Base-by-base conservation (phyloP, 768 basidiomycete species). In the Rhodosporidiobolus odoratus region DNA sequence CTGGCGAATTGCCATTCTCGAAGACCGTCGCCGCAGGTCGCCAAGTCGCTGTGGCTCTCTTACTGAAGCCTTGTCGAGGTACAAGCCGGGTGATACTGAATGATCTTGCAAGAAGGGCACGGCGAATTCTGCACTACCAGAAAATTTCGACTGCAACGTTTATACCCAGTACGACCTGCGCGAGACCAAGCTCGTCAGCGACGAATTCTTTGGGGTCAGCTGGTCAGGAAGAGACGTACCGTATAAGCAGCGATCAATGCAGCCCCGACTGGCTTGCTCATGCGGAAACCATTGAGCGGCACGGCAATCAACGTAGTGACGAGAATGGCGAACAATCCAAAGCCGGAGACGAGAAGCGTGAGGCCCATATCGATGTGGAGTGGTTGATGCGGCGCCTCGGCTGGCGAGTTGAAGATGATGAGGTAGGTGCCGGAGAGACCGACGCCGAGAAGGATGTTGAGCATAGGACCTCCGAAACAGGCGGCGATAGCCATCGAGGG, bases 401-500 rank as follows among this genome's bases (percentile, higher is more conserved):
- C 68, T 4, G 85, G 86, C 62, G 89, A 82, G 43, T n/a, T 32
- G 34, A 57, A n/a, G 43, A 85, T 81, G 71, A 89, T 91, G 76
- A 94, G 84, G 78, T 91, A 91, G 5, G 89, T 86, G 10, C 96
- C 95, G 0, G 93, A 92, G 61, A 95, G 84, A 30, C 96, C 96
- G 66, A 98, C 84, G 32, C 95, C 95, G 45, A 82, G 76, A 10
- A 82, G 78, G 35, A 81, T 78, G 68, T 82, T 81, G 61, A 81
- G 77, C 80, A 81, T 81, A 4, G 77, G 76, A 21, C 78, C 77
- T 58, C 92, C 92, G 75, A 94, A 94, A 79, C 92, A 96, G 0
- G 92, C 93, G 8, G 91, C 91, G 80, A 96, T 93, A 32, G 89
- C 92, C 93, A 94, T 96, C 76, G 92, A 47, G 87, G 93, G 75